Conservation (phyloP, 2,329 filamentous ascomycete genomes). For the Pseudogymnoascus sp. region DNA sequence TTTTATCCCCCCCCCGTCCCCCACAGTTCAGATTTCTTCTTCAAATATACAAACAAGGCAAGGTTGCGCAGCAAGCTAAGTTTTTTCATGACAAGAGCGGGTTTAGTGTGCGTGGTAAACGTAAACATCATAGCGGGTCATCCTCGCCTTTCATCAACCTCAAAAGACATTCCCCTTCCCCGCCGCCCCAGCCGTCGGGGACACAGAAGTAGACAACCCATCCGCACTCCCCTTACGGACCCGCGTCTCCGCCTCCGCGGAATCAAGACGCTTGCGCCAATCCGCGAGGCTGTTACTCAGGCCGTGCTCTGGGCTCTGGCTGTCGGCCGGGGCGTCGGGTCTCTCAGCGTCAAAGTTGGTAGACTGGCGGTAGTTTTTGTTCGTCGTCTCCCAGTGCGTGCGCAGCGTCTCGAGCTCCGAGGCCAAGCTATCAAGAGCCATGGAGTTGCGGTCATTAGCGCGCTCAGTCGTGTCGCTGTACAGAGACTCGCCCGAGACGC, state of each 20-base stretch:
- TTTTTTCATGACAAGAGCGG: neutral
- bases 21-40: neutral
- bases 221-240: constrained; percentile 20
- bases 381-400: constrained; percentile 90
- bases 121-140: neutral
- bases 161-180: neutral
- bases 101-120: neutral
- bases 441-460: constrained; percentile 50
- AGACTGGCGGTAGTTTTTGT: constrained; percentile 83
- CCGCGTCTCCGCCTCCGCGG: constrained; percentile 27
- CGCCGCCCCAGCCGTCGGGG: neutral
- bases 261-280: constrained; percentile 71
- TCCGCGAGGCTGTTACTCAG: constrained; percentile 66
- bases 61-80: neutral
- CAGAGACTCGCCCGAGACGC: constrained; percentile 50
- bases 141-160: neutral
- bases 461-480: constrained; percentile 37
- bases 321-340: constrained; percentile 32
- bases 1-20: neutral
- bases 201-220: neutral
- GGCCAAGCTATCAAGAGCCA: constrained; percentile 82
- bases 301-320: constrained; percentile 38
- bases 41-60: neutral
- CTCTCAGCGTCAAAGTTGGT: constrained; percentile 68
- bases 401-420: constrained; percentile 85